Evolutionary conservation across 202 grass and related monocot genomes (phyloP), one percentile per base, ranked within the genome.

Genomic region (Schoenoplectus triqueter): DNA sequence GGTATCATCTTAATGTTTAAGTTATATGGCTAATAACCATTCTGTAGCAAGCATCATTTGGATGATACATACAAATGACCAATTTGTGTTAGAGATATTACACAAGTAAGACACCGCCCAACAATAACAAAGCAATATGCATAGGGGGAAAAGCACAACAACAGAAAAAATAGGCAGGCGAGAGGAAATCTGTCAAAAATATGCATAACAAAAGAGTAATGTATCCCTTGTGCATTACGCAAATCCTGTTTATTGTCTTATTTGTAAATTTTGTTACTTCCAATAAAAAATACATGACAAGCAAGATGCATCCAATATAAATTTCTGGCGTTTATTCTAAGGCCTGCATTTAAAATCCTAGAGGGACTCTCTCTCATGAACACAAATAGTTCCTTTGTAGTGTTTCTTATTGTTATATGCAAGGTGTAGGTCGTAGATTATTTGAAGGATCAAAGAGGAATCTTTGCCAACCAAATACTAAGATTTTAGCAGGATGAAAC

Each of bases 401-500:
- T 40, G 57, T 77, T 57, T 6, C n/a, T 50, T n/a, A 73, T 77
- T 40, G 51, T 77, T 57, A 57, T 19, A 18, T 56, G 50, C 73
- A 76, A 76, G 11, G 21, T 31, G 31, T 31, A 31, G 31, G 31
- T 15, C 56, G 51, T 57, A 41, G 50, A 77, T 57, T 39, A 77
- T 4, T 57, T 7, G 21, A 40, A 15, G 11, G 51, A 54, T 39
- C 50, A 76, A 77, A 80, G 10, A 45, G n/a, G 10, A 45, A 80
- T 64, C 21, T 14, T 4, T 54, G 64, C 41, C 77, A 80, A 80
- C 17, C n/a, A 84, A 70, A 70, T 63, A 48, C 17, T 66, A 82
- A 47, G 14, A 48, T 52, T 59, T 59, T 20, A 57, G 49, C 10
- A 70, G 44, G 66, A 20, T 31, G 10, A 44, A 60, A 46, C 46